These are phyloP conservation scores for Protomyces gravidus DNA, from an alignment of 1,139 yeast species.

Conservation along the genomic window DNA sequence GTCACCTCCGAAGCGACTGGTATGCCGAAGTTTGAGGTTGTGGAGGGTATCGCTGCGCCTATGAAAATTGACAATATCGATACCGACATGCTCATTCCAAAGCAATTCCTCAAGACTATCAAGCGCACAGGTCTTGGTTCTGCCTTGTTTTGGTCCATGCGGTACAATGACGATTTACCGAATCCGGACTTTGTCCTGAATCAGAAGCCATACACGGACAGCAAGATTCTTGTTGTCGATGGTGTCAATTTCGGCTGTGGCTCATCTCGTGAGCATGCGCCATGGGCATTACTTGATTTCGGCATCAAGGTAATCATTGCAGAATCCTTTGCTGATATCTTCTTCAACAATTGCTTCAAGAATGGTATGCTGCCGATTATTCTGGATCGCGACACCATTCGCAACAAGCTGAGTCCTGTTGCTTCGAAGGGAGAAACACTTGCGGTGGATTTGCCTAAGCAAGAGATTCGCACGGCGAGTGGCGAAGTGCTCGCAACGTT, in stretches of 20 bases:
- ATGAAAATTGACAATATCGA: slow-evolving; percentile 91
- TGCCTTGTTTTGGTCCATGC: slow-evolving; percentile 86
- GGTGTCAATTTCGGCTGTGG: slow-evolving; percentile 99
- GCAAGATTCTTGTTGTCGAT: slow-evolving; percentile 80
- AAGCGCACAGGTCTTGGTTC: slow-evolving; percentile 88
- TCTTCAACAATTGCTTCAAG: slow-evolving; percentile 93
- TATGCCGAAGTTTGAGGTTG: slow-evolving; percentile 68
- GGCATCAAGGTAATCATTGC: slow-evolving; percentile 95
- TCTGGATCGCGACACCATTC: slow-evolving; percentile 68
- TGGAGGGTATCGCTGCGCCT: slow-evolving; percentile 88
- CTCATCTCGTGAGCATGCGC: slow-evolving; percentile 98
- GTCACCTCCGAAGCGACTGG: slow-evolving; percentile 47
- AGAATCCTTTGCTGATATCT: slow-evolving; percentile 96
- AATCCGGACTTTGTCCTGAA: slow-evolving; percentile 76
- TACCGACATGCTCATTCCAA: slow-evolving; percentile 97
- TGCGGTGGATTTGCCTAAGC: slow-evolving; percentile 79
- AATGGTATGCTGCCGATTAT: slow-evolving; percentile 91
- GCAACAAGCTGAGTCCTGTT: slow-evolving; percentile 49
- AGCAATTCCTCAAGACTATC: slow-evolving; percentile 93
- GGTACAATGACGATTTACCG: slow-evolving; percentile 63
- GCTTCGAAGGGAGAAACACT: slow-evolving; percentile 71
- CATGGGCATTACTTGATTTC: slow-evolving; percentile 97
- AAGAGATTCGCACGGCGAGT: slow-evolving; percentile 62
- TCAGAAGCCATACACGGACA: slow-evolving; percentile 70
- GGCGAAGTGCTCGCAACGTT: slow-evolving; percentile 75